A percentile compares a stretch with the other conserved stretches of the same genome.
Conservation (phyloP, 805 yeast species). For the Ogataea wickerhamii region DNA sequence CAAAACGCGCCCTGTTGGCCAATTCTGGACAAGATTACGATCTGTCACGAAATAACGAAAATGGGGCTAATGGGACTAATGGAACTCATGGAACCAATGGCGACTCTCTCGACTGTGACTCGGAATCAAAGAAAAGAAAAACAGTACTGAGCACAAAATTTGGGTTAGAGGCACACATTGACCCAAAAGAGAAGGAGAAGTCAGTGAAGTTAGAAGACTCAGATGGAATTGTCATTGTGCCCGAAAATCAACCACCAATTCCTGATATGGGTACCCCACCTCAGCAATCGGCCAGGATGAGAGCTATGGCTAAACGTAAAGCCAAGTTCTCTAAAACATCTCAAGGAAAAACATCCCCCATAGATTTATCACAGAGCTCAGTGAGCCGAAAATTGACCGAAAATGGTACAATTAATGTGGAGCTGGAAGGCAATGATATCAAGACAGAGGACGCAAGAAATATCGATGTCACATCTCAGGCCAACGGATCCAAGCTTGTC, state of each 20-base stretch:
- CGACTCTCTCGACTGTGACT: neutral
- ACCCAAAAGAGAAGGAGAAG: slow-evolving; percentile 18
- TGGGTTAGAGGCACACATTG: slow-evolving; percentile 19
- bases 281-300: slow-evolving; percentile 66
- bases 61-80: neutral
- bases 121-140: slow-evolving; percentile 23
- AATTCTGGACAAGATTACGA: slow-evolving; percentile 47
- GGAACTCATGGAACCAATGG: neutral
- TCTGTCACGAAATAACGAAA: slow-evolving; percentile 13
- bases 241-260: slow-evolving; percentile 2
- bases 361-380: slow-evolving; percentile 70
- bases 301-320: slow-evolving; percentile 91
- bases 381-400: slow-evolving; percentile 53
- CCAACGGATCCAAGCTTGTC: slow-evolving; percentile 76
- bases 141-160: slow-evolving; percentile 29
- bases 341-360: slow-evolving; percentile 43
- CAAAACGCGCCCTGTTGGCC: slow-evolving; percentile 58
- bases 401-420: slow-evolving; percentile 33
- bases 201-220: slow-evolving; percentile 7
- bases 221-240: slow-evolving; percentile 6
- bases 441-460: slow-evolving; percentile 26
- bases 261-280: slow-evolving; percentile 1
- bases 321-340: slow-evolving; percentile 67
- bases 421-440: slow-evolving; percentile 10
- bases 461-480: slow-evolving; percentile 65